Base-by-base conservation (phyloP, 1,284 basidiomycete species). In the Somion occarium region DNA sequence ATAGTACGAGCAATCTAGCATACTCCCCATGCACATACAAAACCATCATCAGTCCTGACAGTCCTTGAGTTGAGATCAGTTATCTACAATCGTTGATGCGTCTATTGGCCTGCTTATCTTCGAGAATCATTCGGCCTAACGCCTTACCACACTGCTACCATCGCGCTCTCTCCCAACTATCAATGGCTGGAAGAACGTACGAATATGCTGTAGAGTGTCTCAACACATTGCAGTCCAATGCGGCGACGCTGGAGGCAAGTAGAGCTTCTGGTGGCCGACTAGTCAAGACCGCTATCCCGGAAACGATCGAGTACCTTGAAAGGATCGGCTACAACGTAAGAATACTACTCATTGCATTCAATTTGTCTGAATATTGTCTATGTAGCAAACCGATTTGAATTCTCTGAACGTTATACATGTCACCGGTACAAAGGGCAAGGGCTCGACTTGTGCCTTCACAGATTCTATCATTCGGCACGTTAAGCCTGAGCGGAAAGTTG, bases 361-460 rank as follows among this genome's bases (percentile, higher is more conserved):
- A 43, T 24, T 5, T 34, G 26, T 26, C 38, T 15, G 49, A 49
- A 46, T 46, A 55, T 39, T 52, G 47, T 27, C 45, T 42, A n/a
- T 41, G 39, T 45, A 58, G 50, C 48, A 64, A 93, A 92, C 82
- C 49, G 87, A 95, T 59, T 75, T 99, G 48, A 95, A 99, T 67
- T 71, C 72, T 44, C 76, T 99, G 56, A 97, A 98, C 68, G 93
- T 95, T 50, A 82, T 99, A 27, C 97, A 99, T 72, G 87, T 99
- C 62, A 96, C 97, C 12, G 97, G 97, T 2, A 99, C 97, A 3
- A 99, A 99, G 71, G 97, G 97, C 43, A 99, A 99, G 68, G 97
- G 97, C 2, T 98, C 94, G 2, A 97, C 97, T 0, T 93, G 91
- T 52, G 96, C 97, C 1, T 99, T 99, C 61, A 80, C 82, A 2